A percentile compares a stretch with the other conserved stretches of the same genome.
These are phyloP conservation scores for Citrus medica DNA, from an alignment of 345 rosid species.

Conservation along the genomic window DNA sequence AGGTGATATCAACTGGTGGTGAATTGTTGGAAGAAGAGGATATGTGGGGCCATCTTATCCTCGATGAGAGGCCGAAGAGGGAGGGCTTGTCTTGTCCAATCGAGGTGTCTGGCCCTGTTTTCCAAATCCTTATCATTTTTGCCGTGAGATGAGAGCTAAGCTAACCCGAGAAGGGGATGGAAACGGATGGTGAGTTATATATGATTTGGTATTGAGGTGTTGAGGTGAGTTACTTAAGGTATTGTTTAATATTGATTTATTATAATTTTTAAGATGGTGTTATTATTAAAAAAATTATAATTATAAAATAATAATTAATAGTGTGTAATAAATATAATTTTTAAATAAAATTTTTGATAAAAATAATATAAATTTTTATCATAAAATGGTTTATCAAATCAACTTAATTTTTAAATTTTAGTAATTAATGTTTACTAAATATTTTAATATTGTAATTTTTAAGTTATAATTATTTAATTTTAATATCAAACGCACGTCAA, in stretches of 20 bases:
- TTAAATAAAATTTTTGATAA: too few relatives aligned
- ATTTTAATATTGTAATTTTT: too few relatives aligned
- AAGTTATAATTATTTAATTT: fast-evolving
- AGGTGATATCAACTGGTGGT: not conserved
- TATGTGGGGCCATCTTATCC: constrained; percentile 38
- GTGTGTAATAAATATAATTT: too few relatives aligned
- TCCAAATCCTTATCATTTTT: constrained; percentile 23
- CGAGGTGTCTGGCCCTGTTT: not conserved
- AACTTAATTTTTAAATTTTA: too few relatives aligned
- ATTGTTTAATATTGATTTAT: too few relatives aligned
- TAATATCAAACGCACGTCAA: not conserved
- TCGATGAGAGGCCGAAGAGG: constrained; percentile 20
- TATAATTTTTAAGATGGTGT: too few relatives aligned
- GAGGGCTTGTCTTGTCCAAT: constrained; percentile 26
- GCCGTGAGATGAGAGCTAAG: not conserved
- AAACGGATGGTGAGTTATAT: not conserved
- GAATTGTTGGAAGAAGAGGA: not conserved
- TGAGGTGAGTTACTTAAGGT: too few relatives aligned
- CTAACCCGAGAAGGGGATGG: not conserved
- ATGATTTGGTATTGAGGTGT: too few relatives aligned
- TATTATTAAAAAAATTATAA: too few relatives aligned
- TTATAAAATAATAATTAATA: too few relatives aligned
- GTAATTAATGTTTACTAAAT: fast-evolving
- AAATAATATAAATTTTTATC: too few relatives aligned
- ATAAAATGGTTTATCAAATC: too few relatives aligned